Percentiles rank a stretch among this genome's conserved stretches.
phyloP scores from a whole-genome alignment of 495 filamentous ascomycete genomes.

The Penicillium goetzii region DNA sequence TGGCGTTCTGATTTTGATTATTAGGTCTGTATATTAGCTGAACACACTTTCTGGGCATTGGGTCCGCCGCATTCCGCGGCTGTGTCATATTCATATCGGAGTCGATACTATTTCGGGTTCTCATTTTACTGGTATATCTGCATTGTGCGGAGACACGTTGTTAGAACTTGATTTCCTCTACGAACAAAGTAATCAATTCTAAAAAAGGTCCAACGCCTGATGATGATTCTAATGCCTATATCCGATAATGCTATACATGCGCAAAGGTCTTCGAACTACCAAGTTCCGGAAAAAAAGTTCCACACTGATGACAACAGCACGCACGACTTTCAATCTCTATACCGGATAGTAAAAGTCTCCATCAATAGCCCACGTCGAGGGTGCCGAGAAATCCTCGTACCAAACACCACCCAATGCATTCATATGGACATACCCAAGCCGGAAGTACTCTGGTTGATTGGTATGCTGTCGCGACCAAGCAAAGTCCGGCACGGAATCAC shows the following conservation, averaged over 20 bases:
- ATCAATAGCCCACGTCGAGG: constrained; percentile 67
- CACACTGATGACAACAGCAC: neutral
- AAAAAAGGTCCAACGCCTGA: neutral
- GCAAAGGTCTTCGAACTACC: neutral
- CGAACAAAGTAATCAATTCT: neutral
- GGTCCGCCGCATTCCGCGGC: neutral
- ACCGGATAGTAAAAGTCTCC: constrained; percentile 49
- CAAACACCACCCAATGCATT: constrained; percentile 55
- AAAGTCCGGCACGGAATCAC: constrained; percentile 44
- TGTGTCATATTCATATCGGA: neutral
- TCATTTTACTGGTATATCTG: neutral
- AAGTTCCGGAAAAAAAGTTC: neutral
- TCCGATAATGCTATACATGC: neutral
- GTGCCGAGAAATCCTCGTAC: constrained; percentile 76
- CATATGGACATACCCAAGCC: constrained; percentile 72
- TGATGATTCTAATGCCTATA: neutral
- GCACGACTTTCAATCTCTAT: constrained; percentile 1
- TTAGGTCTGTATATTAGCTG: constrained; percentile 1
- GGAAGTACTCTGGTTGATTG: constrained; percentile 70
- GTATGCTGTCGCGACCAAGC: constrained; percentile 46
- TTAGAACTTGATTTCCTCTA: neutral
- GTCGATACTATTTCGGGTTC: neutral
- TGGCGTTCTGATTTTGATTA: neutral
- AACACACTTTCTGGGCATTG: neutral
- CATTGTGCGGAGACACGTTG: neutral